A percentile compares a stretch with the other conserved stretches of the same genome.
phyloP scores from a whole-genome alignment of 2,329 filamentous ascomycete genomes.

The Bipolaris zeicola region DNA sequence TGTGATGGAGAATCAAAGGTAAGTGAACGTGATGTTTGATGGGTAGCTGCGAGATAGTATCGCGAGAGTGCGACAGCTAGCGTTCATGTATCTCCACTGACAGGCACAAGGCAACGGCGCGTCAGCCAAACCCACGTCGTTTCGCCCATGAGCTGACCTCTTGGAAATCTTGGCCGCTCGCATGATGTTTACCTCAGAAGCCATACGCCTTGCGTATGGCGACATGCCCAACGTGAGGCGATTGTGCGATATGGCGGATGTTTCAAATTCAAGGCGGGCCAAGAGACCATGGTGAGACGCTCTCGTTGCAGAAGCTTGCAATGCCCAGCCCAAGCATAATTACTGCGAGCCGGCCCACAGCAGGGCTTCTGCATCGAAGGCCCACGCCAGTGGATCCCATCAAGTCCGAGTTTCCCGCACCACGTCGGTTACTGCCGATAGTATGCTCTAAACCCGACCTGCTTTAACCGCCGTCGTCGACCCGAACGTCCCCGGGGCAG shows the following conservation, averaged over 20 bases:
- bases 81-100: slow-evolving; percentile 17
- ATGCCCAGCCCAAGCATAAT: slow-evolving; percentile 1
- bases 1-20: slow-evolving; percentile 10
- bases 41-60: slow-evolving; percentile 13
- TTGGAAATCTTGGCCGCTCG: slow-evolving; percentile 11
- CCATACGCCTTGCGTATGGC: slow-evolving; percentile 24
- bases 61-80: slow-evolving; percentile 19
- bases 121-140: slow-evolving; percentile 32
- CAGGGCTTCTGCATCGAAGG: not conserved
- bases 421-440: not conserved
- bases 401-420: not conserved
- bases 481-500: not conserved
- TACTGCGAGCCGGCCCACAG: not conserved
- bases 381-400: not conserved
- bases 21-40: slow-evolving; percentile 15
- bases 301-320: slow-evolving; percentile 19
- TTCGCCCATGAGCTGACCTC: slow-evolving; percentile 31
- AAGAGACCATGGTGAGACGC: slow-evolving; percentile 34
- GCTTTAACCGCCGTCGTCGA: not conserved
- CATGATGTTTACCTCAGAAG: slow-evolving; percentile 26
- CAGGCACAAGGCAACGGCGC: slow-evolving; percentile 23
- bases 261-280: slow-evolving; percentile 32
- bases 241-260: slow-evolving; percentile 22
- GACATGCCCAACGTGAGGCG: slow-evolving; percentile 12
- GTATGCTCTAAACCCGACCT: not conserved